These are phyloP conservation scores for Paramyrothecium roridum DNA, from an alignment of 2,329 filamentous ascomycete species.

Conservation along the genomic window DNA sequence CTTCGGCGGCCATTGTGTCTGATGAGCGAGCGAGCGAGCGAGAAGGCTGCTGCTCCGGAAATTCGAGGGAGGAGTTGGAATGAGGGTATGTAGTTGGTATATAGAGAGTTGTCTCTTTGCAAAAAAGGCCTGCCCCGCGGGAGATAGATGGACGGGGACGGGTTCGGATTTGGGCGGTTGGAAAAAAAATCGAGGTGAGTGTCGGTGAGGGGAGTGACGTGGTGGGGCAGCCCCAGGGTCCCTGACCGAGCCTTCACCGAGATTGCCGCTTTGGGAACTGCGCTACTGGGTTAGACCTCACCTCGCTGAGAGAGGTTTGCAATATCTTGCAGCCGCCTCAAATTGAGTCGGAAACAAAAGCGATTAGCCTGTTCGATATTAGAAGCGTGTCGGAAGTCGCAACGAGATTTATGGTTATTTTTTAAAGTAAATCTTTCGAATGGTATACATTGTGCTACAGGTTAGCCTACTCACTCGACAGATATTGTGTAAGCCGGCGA, in stretches of 20 bases:
- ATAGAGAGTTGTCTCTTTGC: neutral
- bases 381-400: no score
- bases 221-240: neutral
- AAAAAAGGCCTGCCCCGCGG: neutral
- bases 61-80: neutral
- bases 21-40: neutral
- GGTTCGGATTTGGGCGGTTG: neutral
- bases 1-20: slow-evolving; percentile 22
- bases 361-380: no score
- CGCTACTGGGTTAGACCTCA: no score
- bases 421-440: no score
- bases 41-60: neutral
- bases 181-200: slow-evolving; percentile 15
- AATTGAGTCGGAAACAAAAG: no score
- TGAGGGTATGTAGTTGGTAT: neutral
- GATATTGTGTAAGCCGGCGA: no score
- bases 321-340: no score
- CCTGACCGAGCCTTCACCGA: neutral
- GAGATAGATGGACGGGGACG: neutral
- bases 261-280: neutral
- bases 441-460: no score
- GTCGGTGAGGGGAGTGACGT: slow-evolving; percentile 5
- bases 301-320: no score
- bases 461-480: no score
- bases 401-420: no score